phyloP scores from a whole-genome alignment of 2,329 filamentous ascomycete species.

The Colletotrichum musicola region DNA sequence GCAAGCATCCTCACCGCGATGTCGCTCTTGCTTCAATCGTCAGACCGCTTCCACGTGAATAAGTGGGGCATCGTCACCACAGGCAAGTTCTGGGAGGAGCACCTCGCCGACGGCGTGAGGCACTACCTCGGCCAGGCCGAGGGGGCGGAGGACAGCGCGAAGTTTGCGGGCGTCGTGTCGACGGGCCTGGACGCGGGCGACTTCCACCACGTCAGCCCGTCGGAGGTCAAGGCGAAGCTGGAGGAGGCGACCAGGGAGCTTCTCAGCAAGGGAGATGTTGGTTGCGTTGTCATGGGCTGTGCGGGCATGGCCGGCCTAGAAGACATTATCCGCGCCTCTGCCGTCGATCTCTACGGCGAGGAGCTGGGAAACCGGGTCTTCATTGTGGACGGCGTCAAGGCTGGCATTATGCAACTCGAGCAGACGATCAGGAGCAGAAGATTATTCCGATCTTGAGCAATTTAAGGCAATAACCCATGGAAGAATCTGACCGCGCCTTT shows the following conservation, averaged over 20 bases:
- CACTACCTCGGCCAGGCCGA: slow-evolving; percentile 69
- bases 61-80: slow-evolving; percentile 92
- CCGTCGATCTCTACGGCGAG: slow-evolving; percentile 73
- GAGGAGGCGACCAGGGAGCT: slow-evolving; percentile 77
- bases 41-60: slow-evolving; percentile 45
- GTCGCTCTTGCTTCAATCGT: slow-evolving; percentile 57
- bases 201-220: slow-evolving; percentile 77
- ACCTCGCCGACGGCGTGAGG: slow-evolving; percentile 75
- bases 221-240: slow-evolving; percentile 75
- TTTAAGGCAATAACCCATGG: background rate
- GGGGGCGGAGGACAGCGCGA: slow-evolving; percentile 50
- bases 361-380: slow-evolving; percentile 67
- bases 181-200: slow-evolving; percentile 86
- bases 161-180: slow-evolving; percentile 84
- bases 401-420: slow-evolving; percentile 73
- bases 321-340: slow-evolving; percentile 77
- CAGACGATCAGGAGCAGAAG: slow-evolving; percentile 61
- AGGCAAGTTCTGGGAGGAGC: slow-evolving; percentile 83
- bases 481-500: slow-evolving; percentile 4
- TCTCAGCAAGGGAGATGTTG: slow-evolving; percentile 67
- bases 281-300: slow-evolving; percentile 85
- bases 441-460: slow-evolving; percentile 47
- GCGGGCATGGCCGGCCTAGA: slow-evolving; percentile 93
- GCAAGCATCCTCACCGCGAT: slow-evolving; percentile 78
- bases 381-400: slow-evolving; percentile 85